Evolutionary conservation across 208 protist species (phyloP), one percentile per base, ranked within the genome.

Genomic region (Acanthamoeba quina): DNA sequence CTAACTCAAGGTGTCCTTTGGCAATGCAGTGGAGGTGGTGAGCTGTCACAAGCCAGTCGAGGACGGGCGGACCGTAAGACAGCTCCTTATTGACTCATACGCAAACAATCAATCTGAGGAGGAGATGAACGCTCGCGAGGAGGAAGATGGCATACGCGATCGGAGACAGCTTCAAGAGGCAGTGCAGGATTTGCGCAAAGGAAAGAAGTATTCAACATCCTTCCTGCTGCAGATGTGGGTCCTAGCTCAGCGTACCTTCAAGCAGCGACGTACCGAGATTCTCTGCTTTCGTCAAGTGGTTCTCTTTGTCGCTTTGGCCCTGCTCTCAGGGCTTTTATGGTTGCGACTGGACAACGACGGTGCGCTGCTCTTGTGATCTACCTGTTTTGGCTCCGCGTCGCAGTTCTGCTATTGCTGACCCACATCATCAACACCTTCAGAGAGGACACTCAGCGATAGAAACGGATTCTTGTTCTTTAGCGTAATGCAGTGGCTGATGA

Each of bases 331-430:
- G 9, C 7, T 96, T 0, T 11, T 96, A 0, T 96, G 95, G 95
- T 94, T 94, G 2, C 93, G 95, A 3, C 85, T 96, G 4, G 62
- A 44, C n/a, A 70, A 94, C 0, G 21, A 13, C 41, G 95, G 19
- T 90, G 52, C 37, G n/a, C 86, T 10, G 7, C 90, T 10, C 80
- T 70, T 29, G 70, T 24, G 90, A 24, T 29, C 29, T 90, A 95
- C 64, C 5, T 94, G 13, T 56, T 54, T 54, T 54, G 49, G 11
- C 7, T 54, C 49, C 11, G 49, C n/a, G n/a, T n/a, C n/a, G n/a
- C n/a, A n/a, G n/a, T n/a, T n/a, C n/a, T n/a, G 2, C 91, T 74
- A 96, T n/a, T n/a, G n/a, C 96, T 41, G 95, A 96, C 60, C 41
- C 5, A 24, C 54, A n/a, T n/a, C n/a, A n/a, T n/a, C n/a, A n/a